These are phyloP conservation scores for Candida albicans DNA, from an alignment of 1,139 yeast species.

Conservation along the genomic window DNA sequence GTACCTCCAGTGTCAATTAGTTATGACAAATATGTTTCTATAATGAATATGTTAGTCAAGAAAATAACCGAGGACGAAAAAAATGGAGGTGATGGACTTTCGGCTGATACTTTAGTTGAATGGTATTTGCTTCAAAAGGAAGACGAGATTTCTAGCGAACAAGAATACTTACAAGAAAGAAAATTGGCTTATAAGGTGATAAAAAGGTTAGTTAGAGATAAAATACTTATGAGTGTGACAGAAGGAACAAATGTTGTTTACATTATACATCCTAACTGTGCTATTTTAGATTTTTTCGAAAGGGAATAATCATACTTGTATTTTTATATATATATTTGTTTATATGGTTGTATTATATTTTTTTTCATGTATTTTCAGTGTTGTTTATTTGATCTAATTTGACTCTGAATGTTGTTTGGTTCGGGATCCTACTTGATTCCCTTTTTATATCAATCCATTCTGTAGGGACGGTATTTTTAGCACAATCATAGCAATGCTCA, in stretches of 20 bases:
- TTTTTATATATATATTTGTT: no score
- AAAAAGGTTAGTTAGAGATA: constrained; percentile 80
- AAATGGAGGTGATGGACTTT: constrained; percentile 62
- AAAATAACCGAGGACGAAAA: constrained; percentile 61
- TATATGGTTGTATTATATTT: constrained; percentile 1
- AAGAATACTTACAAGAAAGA: constrained; percentile 70
- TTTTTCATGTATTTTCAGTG: constrained; percentile 1
- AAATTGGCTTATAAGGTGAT: constrained; percentile 76
- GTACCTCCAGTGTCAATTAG: constrained; percentile 51
- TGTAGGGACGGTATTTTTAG: constrained; percentile 33
- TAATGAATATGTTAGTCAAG: constrained; percentile 79
- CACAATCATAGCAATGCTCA: constrained; percentile 68
- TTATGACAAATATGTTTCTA: constrained; percentile 81
- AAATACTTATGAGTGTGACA: constrained; percentile 77
- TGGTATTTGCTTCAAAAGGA: constrained; percentile 83
- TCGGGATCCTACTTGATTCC: neutral
- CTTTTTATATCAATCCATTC: constrained; percentile 24
- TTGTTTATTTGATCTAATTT: constrained; percentile 6
- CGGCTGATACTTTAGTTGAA: constrained; percentile 68
- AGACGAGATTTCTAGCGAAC: constrained; percentile 67
- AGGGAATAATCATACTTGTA: constrained; percentile 3
- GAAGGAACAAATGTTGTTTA: constrained; percentile 59
- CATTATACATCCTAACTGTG: constrained; percentile 89
- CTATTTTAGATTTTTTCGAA: constrained; percentile 62
- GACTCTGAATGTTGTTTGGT: constrained; percentile 12